Evolutionary conservation across 805 yeast species (phyloP).

Genomic region (Wickerhamomyces silvicola): DNA sequence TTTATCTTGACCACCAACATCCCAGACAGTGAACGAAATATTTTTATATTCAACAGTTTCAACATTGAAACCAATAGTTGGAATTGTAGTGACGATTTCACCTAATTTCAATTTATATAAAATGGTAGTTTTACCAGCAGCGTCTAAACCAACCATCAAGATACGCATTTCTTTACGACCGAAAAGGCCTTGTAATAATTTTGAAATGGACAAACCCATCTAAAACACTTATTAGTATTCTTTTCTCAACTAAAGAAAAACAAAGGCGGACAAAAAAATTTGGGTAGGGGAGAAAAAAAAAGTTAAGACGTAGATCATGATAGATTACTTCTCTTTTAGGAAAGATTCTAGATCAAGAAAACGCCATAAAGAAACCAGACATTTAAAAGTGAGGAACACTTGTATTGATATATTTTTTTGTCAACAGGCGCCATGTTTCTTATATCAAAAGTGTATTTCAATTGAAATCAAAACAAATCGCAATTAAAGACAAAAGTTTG

Average conservation of each 20-base stretch:
- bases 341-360: too few species aligned
- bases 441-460: too few species aligned
- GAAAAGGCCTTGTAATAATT: conserved; percentile 88
- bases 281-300: neutral
- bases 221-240: conserved; percentile 14
- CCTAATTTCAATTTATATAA: conserved; percentile 91
- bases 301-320: neutral
- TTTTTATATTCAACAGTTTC: conserved; percentile 97
- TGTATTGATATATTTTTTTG: too few species aligned
- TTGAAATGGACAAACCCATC: conserved; percentile 96
- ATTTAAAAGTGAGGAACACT: too few species aligned
- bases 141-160: conserved; percentile 96
- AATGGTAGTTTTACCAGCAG: conserved; percentile 98
- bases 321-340: too few species aligned
- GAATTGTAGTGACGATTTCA: conserved; percentile 93
- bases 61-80: conserved; percentile 96
- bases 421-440: too few species aligned
- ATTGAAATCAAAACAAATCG: too few species aligned
- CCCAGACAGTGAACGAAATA: conserved; percentile 97
- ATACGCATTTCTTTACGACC: conserved; percentile 98
- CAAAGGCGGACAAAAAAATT: neutral
- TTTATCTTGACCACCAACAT: conserved; percentile 99
- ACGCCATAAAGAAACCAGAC: too few species aligned
- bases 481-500: too few species aligned
- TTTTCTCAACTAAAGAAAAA: neutral